phyloP scores from a whole-genome alignment of 225 moss, liverwort and hornwort species.

The Thuidium tamariscinum region DNA sequence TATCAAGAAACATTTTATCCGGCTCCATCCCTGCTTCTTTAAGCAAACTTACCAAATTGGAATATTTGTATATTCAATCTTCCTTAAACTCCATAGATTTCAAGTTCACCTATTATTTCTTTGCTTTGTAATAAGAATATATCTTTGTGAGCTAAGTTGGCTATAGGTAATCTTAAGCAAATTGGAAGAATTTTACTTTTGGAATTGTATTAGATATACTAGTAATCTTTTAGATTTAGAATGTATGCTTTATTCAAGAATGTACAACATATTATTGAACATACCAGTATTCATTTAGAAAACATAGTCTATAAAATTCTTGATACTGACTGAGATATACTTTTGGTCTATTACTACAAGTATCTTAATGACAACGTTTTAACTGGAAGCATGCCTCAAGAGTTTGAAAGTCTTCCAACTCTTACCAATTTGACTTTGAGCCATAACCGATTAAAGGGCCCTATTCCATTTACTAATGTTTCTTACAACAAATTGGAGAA shows the following conservation, averaged over 20 bases:
- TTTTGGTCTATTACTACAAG: not conserved
- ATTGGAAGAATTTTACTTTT: not conserved
- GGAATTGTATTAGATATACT: accelerated
- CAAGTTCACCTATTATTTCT: not conserved
- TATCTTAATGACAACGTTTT: not conserved
- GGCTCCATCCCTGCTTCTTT: not conserved
- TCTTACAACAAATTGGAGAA: not conserved
- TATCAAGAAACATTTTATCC: accelerated
- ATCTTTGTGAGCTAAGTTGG: not conserved
- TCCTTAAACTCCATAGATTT: not conserved
- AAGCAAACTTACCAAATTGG: not conserved
- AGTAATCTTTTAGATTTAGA: not conserved
- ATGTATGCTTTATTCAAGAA: no score
- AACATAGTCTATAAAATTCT: not conserved
- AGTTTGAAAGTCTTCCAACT: not conserved
- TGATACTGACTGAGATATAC: not conserved
- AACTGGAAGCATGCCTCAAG: not conserved
- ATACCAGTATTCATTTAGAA: not conserved
- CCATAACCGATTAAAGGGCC: not conserved
- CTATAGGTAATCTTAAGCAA: no score
- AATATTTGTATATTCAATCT: not conserved
- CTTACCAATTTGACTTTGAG: not conserved
- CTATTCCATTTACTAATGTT: not conserved
- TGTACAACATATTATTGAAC: no score
- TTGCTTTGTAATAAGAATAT: not conserved